Conservation (phyloP, 371 early-diverging fungal genomes). For the Lichtheimia hyalospora region DNA sequence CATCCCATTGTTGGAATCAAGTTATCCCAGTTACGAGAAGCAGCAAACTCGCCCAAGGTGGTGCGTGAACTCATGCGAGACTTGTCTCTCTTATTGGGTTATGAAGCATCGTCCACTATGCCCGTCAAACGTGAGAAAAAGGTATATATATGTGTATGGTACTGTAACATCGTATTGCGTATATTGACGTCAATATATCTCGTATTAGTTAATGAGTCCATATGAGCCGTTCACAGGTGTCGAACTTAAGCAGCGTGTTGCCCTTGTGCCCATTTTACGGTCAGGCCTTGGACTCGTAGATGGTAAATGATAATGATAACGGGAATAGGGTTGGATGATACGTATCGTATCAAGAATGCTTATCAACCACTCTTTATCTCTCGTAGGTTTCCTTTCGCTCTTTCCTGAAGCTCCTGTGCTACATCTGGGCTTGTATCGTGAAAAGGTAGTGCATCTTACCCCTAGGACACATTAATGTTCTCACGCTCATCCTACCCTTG, state of each 20-base stretch:
- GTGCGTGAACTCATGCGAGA: slow-evolving; percentile 71
- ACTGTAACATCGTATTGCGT: neutral
- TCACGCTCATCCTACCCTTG: neutral
- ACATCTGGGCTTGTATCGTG: slow-evolving; percentile 84
- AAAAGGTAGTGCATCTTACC: slow-evolving; percentile 52
- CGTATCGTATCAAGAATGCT: neutral
- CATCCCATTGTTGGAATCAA: slow-evolving; percentile 78
- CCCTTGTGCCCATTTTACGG: slow-evolving; percentile 82
- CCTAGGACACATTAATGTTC: slow-evolving; percentile 2
- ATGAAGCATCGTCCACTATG: slow-evolving; percentile 67
- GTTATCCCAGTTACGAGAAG: slow-evolving; percentile 69
- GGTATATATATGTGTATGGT: slow-evolving; percentile 19
- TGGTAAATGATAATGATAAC: slow-evolving; percentile 38
- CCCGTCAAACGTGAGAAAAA: slow-evolving; percentile 35
- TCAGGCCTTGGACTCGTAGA: slow-evolving; percentile 77
- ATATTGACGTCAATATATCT: neutral
- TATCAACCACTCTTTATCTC: neutral
- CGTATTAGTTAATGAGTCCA: slow-evolving; percentile 43
- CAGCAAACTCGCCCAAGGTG: slow-evolving; percentile 53
- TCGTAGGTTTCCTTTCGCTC: slow-evolving; percentile 61
- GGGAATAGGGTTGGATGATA: neutral
- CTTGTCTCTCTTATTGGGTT: slow-evolving; percentile 62
- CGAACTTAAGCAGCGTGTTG: slow-evolving; percentile 58
- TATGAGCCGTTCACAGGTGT: slow-evolving; percentile 49
- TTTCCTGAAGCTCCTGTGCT: slow-evolving; percentile 76